These are phyloP conservation scores for Ganoderma meredithae DNA, from an alignment of 1,284 basidiomycete species.

Conservation along the genomic window DNA sequence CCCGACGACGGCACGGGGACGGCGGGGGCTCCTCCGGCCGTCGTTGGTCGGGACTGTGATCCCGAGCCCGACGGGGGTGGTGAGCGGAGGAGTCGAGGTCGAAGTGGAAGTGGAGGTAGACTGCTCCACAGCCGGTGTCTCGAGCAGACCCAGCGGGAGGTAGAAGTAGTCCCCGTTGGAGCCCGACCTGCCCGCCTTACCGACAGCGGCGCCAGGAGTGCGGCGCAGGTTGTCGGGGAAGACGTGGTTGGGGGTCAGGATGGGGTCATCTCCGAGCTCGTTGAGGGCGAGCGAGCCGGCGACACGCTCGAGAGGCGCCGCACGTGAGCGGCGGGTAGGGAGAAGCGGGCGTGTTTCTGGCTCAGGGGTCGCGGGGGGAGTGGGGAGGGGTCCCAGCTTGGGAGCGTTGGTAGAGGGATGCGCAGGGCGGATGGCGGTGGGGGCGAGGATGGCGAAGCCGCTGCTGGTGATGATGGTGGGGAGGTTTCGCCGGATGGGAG, in stretches of 20 bases:
- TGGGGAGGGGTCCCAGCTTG: constrained; percentile 25
- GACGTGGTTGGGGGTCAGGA: constrained; percentile 24
- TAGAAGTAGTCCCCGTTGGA: constrained; percentile 24
- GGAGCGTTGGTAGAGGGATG: constrained; percentile 12
- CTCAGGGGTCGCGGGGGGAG: constrained; percentile 18
- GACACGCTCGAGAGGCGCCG: constrained; percentile 5
- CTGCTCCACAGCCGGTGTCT: background rate
- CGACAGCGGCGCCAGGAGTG: constrained; percentile 25
- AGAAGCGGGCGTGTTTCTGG: constrained; percentile 22
- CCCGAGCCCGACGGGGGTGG: constrained; percentile 21
- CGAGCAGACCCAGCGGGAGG: constrained; percentile 20
- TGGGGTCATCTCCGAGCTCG: constrained; percentile 17
- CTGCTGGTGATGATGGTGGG: constrained; percentile 1
- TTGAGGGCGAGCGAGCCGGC: constrained; percentile 19
- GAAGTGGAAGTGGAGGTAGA: background rate
- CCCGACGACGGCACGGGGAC: background rate
- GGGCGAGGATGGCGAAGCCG: constrained; percentile 7
- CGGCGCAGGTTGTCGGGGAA: constrained; percentile 29
- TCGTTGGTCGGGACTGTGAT: constrained; percentile 5
- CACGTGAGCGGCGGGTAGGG: constrained; percentile 26
- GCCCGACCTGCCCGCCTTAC: background rate
- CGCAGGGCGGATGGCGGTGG: constrained; percentile 16
- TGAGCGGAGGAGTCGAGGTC: background rate
- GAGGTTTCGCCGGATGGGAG: constrained; percentile 7
- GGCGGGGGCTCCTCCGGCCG: background rate